Evolutionary conservation across 108 stramenopile genomes (phyloP), one percentile per base, ranked within the genome.

Genomic region (Cyclotella distinguenda): DNA sequence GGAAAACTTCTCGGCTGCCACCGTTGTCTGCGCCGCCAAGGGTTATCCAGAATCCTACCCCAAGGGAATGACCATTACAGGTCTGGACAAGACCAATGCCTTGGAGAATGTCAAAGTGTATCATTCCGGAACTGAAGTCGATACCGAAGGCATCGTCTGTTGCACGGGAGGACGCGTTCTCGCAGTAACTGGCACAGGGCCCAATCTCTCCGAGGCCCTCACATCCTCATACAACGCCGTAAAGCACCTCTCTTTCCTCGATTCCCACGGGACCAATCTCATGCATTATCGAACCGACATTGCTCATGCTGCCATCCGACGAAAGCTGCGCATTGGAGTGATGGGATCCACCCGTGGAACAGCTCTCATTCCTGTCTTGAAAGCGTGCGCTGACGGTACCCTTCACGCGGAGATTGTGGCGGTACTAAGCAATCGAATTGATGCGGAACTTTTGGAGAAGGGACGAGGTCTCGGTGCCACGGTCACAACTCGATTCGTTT

Each of bases 131-230:
- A 97, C 98, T 12, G 83, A 79, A 62, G 13, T 88, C 33, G 83
- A 87, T 40, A 78, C 74, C 16, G 58, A 70, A 10, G 72, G 64
- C 18, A 77, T 77, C 33, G 79, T 90, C 15, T 87, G 89, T 30
- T 97, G 95, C 66, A 82, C 86, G 3, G 98, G 98, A 43, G 99
- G 99, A 4, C 83, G 99, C 5, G 99, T 99, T 21, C 79, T 99
- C 5, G 96, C 99, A 30, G 96, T 97, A 7, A 97, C 96, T 13
- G 96, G 96, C 26, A 64, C 84, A 48, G 96, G 95, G 25, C 54
- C 82, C 18, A 78, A 72, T 50, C 84, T 99, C 30, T 78, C 93
- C 40, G 71, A 78, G 45, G 95, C 98, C 7, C 74, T 98, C 21
- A 73, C 79, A 10, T 50, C 72, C 34, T 92, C 96, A 4, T 99